These are phyloP conservation scores for Amylocystis lapponica DNA, from an alignment of 768 basidiomycete genomes.

Conservation along the genomic window DNA sequence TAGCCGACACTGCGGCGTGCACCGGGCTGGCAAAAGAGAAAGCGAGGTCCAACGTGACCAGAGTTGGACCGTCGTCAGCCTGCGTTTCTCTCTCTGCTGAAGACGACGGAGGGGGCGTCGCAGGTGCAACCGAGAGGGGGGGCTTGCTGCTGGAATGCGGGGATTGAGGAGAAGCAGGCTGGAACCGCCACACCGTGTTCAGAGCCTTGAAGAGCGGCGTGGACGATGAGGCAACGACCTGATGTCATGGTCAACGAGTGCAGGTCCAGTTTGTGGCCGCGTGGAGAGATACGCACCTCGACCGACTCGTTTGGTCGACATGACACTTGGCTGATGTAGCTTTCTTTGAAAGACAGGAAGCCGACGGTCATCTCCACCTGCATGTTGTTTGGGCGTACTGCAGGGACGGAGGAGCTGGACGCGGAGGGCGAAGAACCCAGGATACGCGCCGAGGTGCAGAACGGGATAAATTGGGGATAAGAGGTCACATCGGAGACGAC, in stretches of 20 bases:
- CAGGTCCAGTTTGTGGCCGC: too few relatives aligned
- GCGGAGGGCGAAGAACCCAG: constrained; percentile 31
- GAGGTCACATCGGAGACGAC: constrained; percentile 85
- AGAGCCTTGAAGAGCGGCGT: constrained; percentile 72
- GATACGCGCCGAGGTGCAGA: constrained; percentile 72
- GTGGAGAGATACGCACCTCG: constrained; percentile 44
- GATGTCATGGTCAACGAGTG: neutral
- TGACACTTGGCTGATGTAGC: constrained; percentile 80
- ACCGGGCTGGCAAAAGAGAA: constrained; percentile 87
- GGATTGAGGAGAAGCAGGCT: constrained; percentile 44
- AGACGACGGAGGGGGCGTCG: neutral
- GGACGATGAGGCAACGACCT: constrained; percentile 70
- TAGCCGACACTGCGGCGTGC: constrained; percentile 74
- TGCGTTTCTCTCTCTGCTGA: neutral
- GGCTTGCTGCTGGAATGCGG: constrained; percentile 29
- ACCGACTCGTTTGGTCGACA: constrained; percentile 77
- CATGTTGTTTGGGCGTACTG: constrained; percentile 36
- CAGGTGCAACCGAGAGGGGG: constrained; percentile 3
- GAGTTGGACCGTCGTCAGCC: constrained; percentile 45
- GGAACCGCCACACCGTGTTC: constrained; percentile 69
- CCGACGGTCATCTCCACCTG: constrained; percentile 86
- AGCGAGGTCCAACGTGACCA: constrained; percentile 78
- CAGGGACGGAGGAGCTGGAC: constrained; percentile 21
- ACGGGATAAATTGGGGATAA: constrained; percentile 85
- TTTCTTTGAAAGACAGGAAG: constrained; percentile 83